Evolutionary conservation across 495 filamentous ascomycete species (phyloP).

Genomic region (Terfezia boudieri): DNA sequence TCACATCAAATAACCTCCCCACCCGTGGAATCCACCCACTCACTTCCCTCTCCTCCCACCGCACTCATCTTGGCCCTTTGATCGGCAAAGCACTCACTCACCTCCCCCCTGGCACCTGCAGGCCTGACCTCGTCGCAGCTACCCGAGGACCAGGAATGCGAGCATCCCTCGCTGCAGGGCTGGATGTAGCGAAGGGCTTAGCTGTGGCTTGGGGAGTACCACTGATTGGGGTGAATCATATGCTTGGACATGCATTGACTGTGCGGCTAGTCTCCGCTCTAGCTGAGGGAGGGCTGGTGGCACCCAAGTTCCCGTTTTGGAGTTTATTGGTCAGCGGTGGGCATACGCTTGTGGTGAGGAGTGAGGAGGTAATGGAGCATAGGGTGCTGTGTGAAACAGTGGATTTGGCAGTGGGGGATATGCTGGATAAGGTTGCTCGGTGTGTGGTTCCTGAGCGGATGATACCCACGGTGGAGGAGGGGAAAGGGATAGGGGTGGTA

Average conservation of each 20-base stretch:
- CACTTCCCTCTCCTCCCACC: slow-evolving; percentile 48
- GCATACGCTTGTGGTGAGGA: slow-evolving; percentile 68
- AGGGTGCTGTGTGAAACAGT: slow-evolving; percentile 41
- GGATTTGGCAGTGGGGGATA: slow-evolving; percentile 66
- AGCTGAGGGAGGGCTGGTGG: not conserved
- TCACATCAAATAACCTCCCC: slow-evolving; percentile 50
- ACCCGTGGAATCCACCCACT: slow-evolving; percentile 63
- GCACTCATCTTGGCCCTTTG: slow-evolving; percentile 39
- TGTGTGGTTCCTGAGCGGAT: slow-evolving; percentile 33
- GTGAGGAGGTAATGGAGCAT: slow-evolving; percentile 40
- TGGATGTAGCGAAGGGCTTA: slow-evolving; percentile 75
- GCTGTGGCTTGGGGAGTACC: slow-evolving; percentile 63
- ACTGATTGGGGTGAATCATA: slow-evolving; percentile 73
- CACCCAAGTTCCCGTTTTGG: slow-evolving; percentile 52
- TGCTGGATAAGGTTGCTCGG: slow-evolving; percentile 68
- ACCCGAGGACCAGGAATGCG: slow-evolving; percentile 83
- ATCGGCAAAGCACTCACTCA: slow-evolving; percentile 36
- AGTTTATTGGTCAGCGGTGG: slow-evolving; percentile 82
- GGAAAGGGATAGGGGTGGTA: slow-evolving; percentile 32
- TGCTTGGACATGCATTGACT: slow-evolving; percentile 89
- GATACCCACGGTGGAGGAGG: slow-evolving; percentile 1
- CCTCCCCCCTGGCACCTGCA: slow-evolving; percentile 26
- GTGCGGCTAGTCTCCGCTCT: slow-evolving; percentile 55
- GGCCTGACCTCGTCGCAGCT: slow-evolving; percentile 61
- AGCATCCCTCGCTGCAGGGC: slow-evolving; percentile 44